Conservation (phyloP, 495 filamentous ascomycete genomes). For the Saxophila tyrrhenica region DNA sequence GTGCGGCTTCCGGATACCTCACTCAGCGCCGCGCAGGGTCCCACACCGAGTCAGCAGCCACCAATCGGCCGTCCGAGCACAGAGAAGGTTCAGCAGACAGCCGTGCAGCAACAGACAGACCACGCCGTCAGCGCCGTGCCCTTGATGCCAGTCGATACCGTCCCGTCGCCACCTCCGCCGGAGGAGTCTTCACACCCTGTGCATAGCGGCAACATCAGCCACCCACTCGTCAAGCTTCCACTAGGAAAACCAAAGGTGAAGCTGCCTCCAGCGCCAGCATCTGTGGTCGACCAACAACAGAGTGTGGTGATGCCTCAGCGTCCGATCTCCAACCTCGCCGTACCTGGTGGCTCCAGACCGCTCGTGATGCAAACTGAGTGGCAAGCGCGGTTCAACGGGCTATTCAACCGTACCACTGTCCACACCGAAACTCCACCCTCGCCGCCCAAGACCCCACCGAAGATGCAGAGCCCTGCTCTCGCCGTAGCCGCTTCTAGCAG, state of each 20-base stretch:
- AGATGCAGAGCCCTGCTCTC: conserved; percentile 11
- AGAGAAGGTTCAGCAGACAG: neutral
- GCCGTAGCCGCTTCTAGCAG: conserved; percentile 11
- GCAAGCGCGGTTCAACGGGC: conserved; percentile 21
- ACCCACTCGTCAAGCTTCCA: conserved; percentile 29
- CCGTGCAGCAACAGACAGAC: neutral
- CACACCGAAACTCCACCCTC: conserved; percentile 19
- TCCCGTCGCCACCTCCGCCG: conserved; percentile 25
- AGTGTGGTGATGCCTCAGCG: neutral
- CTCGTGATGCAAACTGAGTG: conserved; percentile 15
- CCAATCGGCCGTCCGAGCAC: conserved; percentile 6
- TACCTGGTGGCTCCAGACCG: conserved; percentile 2
- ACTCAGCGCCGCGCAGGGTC: conserved; percentile 15
- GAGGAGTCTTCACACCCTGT: conserved; percentile 27
- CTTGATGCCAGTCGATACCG: neutral
- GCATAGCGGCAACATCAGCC: conserved; percentile 18
- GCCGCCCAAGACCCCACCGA: conserved; percentile 15
- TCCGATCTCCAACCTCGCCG: neutral
- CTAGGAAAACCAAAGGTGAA: conserved; percentile 24
- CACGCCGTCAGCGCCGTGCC: conserved; percentile 5
- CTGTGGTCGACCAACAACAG: conserved; percentile 1
- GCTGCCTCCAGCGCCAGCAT: conserved; percentile 23
- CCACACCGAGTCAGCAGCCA: conserved; percentile 1
- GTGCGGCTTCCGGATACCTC: conserved; percentile 19
- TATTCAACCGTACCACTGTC: conserved; percentile 15